Evolutionary conservation across 2,329 filamentous ascomycete genomes (phyloP).

Genomic region (Exophiala bonariae): DNA sequence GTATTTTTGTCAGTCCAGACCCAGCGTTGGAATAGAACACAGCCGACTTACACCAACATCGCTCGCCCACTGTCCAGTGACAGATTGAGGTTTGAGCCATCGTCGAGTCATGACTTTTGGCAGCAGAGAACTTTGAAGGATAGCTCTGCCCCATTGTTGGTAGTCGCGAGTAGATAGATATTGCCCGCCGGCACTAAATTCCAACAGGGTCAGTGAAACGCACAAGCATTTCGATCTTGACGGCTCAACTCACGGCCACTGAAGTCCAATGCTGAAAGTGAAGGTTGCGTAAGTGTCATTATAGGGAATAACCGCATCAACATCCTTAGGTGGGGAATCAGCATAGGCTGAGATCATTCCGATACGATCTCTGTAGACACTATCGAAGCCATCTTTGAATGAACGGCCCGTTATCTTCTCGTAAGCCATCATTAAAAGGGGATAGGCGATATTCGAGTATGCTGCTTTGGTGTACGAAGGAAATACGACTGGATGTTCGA

Average conservation of each 20-base stretch:
- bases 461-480: slow-evolving; percentile 31
- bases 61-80: slow-evolving; percentile 38
- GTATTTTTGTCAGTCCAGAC: slow-evolving; percentile 48
- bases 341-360: slow-evolving; percentile 39
- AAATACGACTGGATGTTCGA: slow-evolving; percentile 18
- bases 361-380: slow-evolving; percentile 35
- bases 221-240: slow-evolving; percentile 35
- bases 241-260: background rate
- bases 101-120: slow-evolving; percentile 38
- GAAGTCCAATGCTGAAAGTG: background rate
- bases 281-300: slow-evolving; percentile 19
- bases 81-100: slow-evolving; percentile 46
- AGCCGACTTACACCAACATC: slow-evolving; percentile 33
- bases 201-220: slow-evolving; percentile 42
- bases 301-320: slow-evolving; percentile 39
- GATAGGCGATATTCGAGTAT: slow-evolving; percentile 40
- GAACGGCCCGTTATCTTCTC: slow-evolving; percentile 41
- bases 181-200: slow-evolving; percentile 39
- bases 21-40: background rate
- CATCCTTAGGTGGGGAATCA: slow-evolving; percentile 29
- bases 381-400: slow-evolving; percentile 32
- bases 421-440: slow-evolving; percentile 38
- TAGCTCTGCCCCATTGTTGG: slow-evolving; percentile 42
- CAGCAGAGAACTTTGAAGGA: slow-evolving; percentile 41
- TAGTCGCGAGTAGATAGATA: slow-evolving; percentile 47